phyloP scores from a whole-genome alignment of 2,329 filamentous ascomycete genomes.

The Aspergillus sp. region DNA sequence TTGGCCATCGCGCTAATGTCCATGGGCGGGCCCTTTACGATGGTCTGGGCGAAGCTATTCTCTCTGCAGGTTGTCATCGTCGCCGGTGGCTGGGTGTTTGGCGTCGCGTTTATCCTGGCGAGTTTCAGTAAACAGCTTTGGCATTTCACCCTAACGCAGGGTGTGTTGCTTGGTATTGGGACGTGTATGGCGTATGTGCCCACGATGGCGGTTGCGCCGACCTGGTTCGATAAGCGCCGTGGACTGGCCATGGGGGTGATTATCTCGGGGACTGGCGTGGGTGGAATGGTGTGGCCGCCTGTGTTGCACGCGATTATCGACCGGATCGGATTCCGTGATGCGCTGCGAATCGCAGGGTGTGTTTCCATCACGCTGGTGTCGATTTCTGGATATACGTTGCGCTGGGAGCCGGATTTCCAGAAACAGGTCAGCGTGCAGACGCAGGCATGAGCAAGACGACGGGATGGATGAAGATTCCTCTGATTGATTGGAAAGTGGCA shows the following conservation, averaged over 20 bases:
- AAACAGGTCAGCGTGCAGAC: constrained; percentile 15
- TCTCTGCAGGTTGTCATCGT: constrained; percentile 27
- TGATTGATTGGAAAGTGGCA: constrained; percentile 26
- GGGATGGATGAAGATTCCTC: constrained; percentile 21
- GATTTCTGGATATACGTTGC: constrained; percentile 17
- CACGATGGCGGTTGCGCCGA: constrained; percentile 34
- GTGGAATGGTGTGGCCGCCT: constrained; percentile 37
- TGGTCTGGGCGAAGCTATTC: constrained; percentile 31
- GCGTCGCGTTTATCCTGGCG: constrained; percentile 28
- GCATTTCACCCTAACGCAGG: constrained; percentile 32
- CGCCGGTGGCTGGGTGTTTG: constrained; percentile 30
- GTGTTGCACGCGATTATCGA: constrained; percentile 26
- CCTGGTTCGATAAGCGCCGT: constrained; percentile 33
- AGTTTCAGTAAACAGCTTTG: constrained; percentile 30
- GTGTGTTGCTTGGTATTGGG: constrained; percentile 34
- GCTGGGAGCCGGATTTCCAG: constrained; percentile 26
- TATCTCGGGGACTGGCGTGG: constrained; percentile 35
- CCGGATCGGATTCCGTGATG: constrained; percentile 33
- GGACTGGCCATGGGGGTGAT: constrained; percentile 39
- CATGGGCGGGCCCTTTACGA: constrained; percentile 32
- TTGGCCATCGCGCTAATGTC: constrained; percentile 34
- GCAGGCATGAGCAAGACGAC: constrained; percentile 9
- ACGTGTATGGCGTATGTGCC: constrained; percentile 37
- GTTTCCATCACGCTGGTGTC: constrained; percentile 26
- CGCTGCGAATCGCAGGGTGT: constrained; percentile 28